Conservation (phyloP, 116 monocot genomes). For the Trichopus zeylanicus region DNA sequence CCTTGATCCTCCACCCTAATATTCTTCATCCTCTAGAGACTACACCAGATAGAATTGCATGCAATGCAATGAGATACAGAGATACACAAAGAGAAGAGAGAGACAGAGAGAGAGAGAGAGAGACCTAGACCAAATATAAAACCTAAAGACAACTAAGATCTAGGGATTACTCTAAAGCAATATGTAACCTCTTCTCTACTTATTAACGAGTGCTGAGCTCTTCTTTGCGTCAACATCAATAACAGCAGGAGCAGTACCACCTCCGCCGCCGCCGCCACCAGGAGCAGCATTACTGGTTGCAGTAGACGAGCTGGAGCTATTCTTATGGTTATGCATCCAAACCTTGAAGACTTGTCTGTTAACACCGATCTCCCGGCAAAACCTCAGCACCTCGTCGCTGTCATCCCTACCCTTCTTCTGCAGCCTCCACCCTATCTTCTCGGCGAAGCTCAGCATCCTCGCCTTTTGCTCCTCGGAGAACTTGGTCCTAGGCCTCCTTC, state of each 20-base stretch:
- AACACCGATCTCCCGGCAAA: slow-evolving; percentile 35
- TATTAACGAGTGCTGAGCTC: no score
- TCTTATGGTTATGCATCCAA: slow-evolving; percentile 38
- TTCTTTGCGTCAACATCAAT: not conserved
- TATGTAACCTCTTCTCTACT: no score
- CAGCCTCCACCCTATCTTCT: slow-evolving; percentile 47
- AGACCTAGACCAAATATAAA: no score
- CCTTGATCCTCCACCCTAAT: no score
- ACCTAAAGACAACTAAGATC: no score
- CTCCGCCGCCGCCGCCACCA: no score
- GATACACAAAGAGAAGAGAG: no score
- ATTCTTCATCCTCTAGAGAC: no score
- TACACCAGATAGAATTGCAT: no score
- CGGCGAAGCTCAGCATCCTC: slow-evolving; percentile 47
- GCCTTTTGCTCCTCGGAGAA: slow-evolving; percentile 51
- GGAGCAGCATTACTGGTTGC: not conserved
- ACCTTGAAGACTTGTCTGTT: slow-evolving; percentile 31
- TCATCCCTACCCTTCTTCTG: slow-evolving; percentile 24
- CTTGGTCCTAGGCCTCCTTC: slow-evolving; percentile 33
- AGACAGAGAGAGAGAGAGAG: no score
- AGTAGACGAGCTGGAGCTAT: slow-evolving; percentile 3
- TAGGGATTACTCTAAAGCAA: no score
- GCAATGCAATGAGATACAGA: no score
- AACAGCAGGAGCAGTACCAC: not conserved
- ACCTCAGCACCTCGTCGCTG: slow-evolving; percentile 24